Evolutionary conservation across 345 rosid species (phyloP).

Genomic region (Conringia planisiliqua): DNA sequence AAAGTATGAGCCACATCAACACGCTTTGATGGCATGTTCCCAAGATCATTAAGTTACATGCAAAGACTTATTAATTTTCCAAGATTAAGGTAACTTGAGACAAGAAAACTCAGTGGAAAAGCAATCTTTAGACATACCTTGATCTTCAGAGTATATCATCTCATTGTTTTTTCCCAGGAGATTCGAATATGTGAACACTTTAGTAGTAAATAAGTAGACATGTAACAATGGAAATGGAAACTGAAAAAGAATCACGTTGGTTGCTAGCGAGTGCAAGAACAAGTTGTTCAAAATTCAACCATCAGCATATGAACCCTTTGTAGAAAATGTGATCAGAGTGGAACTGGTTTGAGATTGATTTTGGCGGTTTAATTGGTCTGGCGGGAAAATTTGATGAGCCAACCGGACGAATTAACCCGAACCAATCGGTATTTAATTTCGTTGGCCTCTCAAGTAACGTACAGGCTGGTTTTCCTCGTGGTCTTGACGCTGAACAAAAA

Average conservation of each 20-base stretch:
- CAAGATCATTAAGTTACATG: background rate
- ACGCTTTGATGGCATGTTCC: background rate
- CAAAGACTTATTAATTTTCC: background rate
- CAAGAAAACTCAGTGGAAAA: background rate
- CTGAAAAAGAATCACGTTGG: background rate
- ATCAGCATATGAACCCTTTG: background rate
- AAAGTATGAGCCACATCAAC: background rate
- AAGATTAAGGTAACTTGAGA: background rate
- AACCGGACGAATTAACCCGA: background rate
- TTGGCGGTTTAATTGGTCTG: background rate
- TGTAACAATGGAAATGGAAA: background rate
- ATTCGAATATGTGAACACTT: background rate
- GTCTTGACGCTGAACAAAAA: conserved; percentile 9
- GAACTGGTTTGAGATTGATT: background rate
- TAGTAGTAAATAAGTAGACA: background rate
- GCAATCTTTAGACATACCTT: background rate
- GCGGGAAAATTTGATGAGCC: background rate
- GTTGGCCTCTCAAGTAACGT: background rate
- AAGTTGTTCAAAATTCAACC: background rate
- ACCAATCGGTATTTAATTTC: background rate
- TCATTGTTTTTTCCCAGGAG: background rate
- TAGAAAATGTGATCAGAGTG: background rate
- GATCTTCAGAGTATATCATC: background rate
- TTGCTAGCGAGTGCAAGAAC: background rate
- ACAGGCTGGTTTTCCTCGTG: conserved; percentile 25